Evolutionary conservation across 1,284 basidiomycete species (phyloP).

Genomic region (Cryptococcus sp.): DNA sequence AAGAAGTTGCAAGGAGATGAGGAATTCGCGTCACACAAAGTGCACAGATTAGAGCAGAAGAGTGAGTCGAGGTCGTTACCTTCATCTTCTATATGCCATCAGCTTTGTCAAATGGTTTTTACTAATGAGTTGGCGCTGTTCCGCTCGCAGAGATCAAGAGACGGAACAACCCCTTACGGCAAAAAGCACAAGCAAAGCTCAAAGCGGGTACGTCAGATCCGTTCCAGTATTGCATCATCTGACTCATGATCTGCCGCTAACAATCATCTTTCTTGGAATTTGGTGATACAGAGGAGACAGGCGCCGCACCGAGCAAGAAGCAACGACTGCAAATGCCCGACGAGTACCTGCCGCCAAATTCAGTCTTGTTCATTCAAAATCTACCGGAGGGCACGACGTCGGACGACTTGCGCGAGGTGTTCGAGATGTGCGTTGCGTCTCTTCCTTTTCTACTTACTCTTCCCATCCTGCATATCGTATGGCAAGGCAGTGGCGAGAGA

Average conservation of each 20-base stretch:
- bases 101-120: too few relatives aligned
- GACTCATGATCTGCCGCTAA: background rate
- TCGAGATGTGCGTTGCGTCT: constrained; percentile 69
- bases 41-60: constrained; percentile 72
- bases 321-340: constrained; percentile 92
- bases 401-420: constrained; percentile 82
- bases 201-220: constrained; percentile 62
- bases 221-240: background rate
- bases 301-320: constrained; percentile 37
- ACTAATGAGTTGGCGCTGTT: too few relatives aligned
- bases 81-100: background rate
- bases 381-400: constrained; percentile 83
- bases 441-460: background rate
- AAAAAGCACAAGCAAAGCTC: constrained; percentile 76
- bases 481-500: too few relatives aligned
- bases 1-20: constrained; percentile 65
- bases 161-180: constrained; percentile 81
- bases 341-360: constrained; percentile 99
- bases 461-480: background rate
- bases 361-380: constrained; percentile 97
- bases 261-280: background rate
- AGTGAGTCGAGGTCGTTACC: constrained; percentile 59
- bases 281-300: constrained; percentile 18
- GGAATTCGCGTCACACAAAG: constrained; percentile 73
- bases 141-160: constrained; percentile 66